Conservation (phyloP, 495 filamentous ascomycete species). For the Lasiosphaeria ovina region DNA sequence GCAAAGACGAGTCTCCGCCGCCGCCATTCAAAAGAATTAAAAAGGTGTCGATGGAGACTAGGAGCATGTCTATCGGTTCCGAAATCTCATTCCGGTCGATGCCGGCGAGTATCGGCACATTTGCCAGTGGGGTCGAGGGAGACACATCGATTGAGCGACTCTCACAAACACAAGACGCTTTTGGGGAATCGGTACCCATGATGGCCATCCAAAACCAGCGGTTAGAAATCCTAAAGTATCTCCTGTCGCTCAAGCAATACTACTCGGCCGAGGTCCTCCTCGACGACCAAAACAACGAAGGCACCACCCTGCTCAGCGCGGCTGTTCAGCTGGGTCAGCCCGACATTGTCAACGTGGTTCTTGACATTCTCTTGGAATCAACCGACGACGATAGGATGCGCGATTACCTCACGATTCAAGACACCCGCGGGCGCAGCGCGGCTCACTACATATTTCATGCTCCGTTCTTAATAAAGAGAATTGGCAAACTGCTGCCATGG, state of each 20-base stretch:
- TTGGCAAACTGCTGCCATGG: conserved; percentile 83
- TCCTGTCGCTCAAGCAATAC: conserved; percentile 72
- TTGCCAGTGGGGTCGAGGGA: conserved; percentile 70
- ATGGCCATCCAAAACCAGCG: conserved; percentile 87
- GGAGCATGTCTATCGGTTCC: conserved; percentile 84
- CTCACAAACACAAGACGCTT: conserved; percentile 73
- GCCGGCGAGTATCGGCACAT: conserved; percentile 72
- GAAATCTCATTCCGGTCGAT: conserved; percentile 73
- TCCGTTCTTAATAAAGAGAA: conserved; percentile 69
- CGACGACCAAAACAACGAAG: conserved; percentile 82
- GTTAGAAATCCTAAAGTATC: conserved; percentile 66
- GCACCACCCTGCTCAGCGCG: conserved; percentile 85
- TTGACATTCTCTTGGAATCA: conserved; percentile 56
- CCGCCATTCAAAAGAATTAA: conserved; percentile 60
- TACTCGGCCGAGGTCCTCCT: conserved; percentile 67
- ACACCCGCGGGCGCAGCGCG: conserved; percentile 81
- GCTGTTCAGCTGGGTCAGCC: conserved; percentile 86
- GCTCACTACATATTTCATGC: conserved; percentile 97
- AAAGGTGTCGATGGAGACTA: conserved; percentile 80
- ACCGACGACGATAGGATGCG: conserved; percentile 45
- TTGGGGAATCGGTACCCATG: conserved; percentile 88
- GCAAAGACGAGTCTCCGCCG: conserved; percentile 29
- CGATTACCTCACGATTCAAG: conserved; percentile 70
- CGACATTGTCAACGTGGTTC: conserved; percentile 69
- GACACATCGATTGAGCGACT: conserved; percentile 82